These are phyloP conservation scores for Sclerotinia minor DNA, from an alignment of 2,329 filamentous ascomycete species.

Conservation along the genomic window DNA sequence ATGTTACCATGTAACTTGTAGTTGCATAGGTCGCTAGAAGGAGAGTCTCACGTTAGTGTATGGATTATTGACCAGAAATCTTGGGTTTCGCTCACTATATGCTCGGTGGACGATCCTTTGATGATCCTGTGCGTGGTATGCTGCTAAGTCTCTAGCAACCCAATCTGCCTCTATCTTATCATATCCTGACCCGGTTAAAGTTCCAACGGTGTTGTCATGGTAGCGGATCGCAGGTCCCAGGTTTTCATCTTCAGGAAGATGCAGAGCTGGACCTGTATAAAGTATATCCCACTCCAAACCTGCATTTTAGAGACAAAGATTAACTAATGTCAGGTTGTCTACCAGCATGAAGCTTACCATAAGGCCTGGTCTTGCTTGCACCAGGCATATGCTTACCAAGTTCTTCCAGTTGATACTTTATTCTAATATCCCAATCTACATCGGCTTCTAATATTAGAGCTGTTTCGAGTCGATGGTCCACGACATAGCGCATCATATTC, in stretches of 20 bases:
- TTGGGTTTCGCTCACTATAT: background rate
- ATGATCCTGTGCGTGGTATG: constrained; percentile 1
- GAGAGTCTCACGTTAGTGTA: background rate
- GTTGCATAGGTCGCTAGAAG: constrained; percentile 9
- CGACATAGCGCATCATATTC: constrained; percentile 19
- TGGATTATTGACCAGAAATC: background rate
- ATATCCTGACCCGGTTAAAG: background rate
- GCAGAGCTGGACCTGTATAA: constrained; percentile 3
- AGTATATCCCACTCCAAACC: constrained; percentile 14
- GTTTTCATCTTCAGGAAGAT: background rate
- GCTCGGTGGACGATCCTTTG: constrained; percentile 10
- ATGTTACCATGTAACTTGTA: constrained; percentile 16
- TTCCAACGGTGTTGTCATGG: background rate
- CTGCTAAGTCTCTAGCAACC: background rate
- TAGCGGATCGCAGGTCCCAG: constrained; percentile 3
- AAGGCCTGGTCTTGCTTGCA: background rate
- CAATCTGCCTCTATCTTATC: background rate
- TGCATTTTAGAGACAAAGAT: background rate
- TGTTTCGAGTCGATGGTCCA: constrained; percentile 14
- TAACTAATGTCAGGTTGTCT: constrained; percentile 1
- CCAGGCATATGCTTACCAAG: constrained; percentile 12
- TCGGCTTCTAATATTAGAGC: constrained; percentile 17
- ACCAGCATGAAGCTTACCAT: constrained; percentile 3
- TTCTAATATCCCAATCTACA: constrained; percentile 15
- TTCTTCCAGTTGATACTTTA: constrained; percentile 15